Evolutionary conservation across 2,329 filamentous ascomycete species (phyloP).

Genomic region (Trichoderma afroharzianum): DNA sequence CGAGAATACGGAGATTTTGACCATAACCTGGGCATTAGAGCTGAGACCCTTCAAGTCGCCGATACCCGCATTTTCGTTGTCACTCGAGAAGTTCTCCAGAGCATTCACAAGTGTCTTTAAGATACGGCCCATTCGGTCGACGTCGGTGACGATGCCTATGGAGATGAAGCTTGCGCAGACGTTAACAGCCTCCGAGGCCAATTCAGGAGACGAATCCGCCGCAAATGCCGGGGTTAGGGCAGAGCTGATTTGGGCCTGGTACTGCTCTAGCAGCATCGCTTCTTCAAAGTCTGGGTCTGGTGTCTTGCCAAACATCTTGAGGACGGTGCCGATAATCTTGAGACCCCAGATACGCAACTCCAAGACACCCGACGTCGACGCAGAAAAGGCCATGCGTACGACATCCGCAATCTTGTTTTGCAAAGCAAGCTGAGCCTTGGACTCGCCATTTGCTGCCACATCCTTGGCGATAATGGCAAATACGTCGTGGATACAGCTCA

Average conservation of each 20-base stretch:
- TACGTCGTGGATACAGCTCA: slow-evolving; percentile 82
- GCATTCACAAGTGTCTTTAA: slow-evolving; percentile 88
- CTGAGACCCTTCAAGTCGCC: slow-evolving; percentile 90
- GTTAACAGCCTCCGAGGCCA: slow-evolving; percentile 93
- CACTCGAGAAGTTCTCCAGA: slow-evolving; percentile 84
- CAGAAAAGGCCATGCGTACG: slow-evolving; percentile 94
- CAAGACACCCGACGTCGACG: slow-evolving; percentile 88
- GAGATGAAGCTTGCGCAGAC: slow-evolving; percentile 98
- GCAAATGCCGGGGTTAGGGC: slow-evolving; percentile 95
- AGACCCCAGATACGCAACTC: slow-evolving; percentile 87
- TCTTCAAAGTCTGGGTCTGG: slow-evolving; percentile 98
- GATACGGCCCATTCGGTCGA: slow-evolving; percentile 98
- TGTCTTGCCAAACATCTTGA: slow-evolving; percentile 94
- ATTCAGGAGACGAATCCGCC: slow-evolving; percentile 88
- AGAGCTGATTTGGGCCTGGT: slow-evolving; percentile 96
- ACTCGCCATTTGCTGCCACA: slow-evolving; percentile 72
- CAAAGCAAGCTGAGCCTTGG: slow-evolving; percentile 70
- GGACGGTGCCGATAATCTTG: slow-evolving; percentile 86
- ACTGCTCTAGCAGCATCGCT: slow-evolving; percentile 92
- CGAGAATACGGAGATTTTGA: slow-evolving; percentile 94
- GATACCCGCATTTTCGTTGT: slow-evolving; percentile 78
- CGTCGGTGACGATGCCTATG: slow-evolving; percentile 93
- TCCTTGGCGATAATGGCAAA: slow-evolving; percentile 76
- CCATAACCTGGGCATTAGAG: slow-evolving; percentile 96
- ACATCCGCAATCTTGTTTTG: slow-evolving; percentile 87